Evolutionary conservation across 805 yeast genomes (phyloP).

Genomic region (Wickerhamomyces queroliae): DNA sequence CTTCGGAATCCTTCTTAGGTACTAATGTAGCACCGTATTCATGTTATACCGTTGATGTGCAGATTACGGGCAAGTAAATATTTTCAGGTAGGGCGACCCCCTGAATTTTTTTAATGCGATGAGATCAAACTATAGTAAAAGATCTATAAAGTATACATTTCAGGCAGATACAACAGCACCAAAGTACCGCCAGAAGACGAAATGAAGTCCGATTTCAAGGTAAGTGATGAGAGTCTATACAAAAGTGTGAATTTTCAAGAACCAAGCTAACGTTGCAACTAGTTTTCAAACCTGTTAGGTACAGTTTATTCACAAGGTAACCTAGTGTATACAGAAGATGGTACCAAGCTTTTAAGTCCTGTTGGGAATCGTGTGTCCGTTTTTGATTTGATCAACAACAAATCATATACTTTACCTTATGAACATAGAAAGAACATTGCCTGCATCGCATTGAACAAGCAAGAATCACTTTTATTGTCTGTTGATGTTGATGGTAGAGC

Average conservation of each 20-base stretch:
- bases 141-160: not conserved
- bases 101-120: conserved; percentile 7
- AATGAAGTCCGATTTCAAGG: conserved; percentile 81
- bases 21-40: not conserved
- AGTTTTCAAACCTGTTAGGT: conserved; percentile 85
- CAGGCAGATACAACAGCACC: not conserved
- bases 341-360: conserved; percentile 77
- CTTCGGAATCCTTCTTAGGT: no score
- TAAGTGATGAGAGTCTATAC: conserved; percentile 9
- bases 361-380: conserved; percentile 92
- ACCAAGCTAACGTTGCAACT: conserved; percentile 7
- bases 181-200: conserved; percentile 21
- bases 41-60: not conserved
- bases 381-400: conserved; percentile 79
- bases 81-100: not conserved
- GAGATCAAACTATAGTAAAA: conserved; percentile 7
- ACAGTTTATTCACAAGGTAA: conserved; percentile 96
- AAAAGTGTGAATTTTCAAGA: not conserved
- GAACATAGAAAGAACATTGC: conserved; percentile 86
- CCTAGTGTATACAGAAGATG: conserved; percentile 78
- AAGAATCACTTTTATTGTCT: conserved; percentile 71
- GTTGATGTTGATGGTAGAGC: conserved; percentile 94
- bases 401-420: conserved; percentile 83
- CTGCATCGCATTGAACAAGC: conserved; percentile 76
- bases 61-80: not conserved